Evolutionary conservation across 2,329 filamentous ascomycete species (phyloP).

Genomic region (Phyllosticta citriasiana): DNA sequence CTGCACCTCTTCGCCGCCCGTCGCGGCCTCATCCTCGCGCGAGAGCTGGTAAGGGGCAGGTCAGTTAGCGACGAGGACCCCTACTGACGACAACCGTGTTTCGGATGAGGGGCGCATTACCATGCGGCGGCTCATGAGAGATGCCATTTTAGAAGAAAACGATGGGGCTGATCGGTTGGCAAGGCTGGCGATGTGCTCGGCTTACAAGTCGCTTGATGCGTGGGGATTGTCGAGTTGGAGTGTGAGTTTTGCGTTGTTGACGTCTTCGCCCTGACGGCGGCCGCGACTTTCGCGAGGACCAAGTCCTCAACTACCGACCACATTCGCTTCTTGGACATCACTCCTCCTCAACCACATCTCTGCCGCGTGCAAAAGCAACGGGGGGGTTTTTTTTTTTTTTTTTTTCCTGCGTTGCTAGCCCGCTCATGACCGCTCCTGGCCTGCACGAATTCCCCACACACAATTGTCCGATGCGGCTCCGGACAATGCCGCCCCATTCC

Average conservation of each 20-base stretch:
- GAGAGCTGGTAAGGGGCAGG: conserved; percentile 55
- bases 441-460: background rate
- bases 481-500: background rate
- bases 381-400: too few relatives aligned
- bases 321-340: background rate
- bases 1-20: conserved; percentile 71
- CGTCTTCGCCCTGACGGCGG: background rate
- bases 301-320: background rate
- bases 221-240: background rate
- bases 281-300: background rate
- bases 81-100: background rate
- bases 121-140: conserved; percentile 8
- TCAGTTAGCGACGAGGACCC: conserved; percentile 12
- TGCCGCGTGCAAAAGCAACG: background rate
- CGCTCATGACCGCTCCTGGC: background rate
- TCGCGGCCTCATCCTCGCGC: conserved; percentile 75
- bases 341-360: background rate
- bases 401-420: background rate
- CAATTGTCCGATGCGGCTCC: background rate
- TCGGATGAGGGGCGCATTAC: background rate
- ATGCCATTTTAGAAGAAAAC: background rate
- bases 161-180: background rate
- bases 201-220: background rate
- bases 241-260: conserved; percentile 1
- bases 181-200: background rate